These are phyloP conservation scores for Acacia crassicarpa DNA, from an alignment of 306 rosid species.

Conservation along the genomic window DNA sequence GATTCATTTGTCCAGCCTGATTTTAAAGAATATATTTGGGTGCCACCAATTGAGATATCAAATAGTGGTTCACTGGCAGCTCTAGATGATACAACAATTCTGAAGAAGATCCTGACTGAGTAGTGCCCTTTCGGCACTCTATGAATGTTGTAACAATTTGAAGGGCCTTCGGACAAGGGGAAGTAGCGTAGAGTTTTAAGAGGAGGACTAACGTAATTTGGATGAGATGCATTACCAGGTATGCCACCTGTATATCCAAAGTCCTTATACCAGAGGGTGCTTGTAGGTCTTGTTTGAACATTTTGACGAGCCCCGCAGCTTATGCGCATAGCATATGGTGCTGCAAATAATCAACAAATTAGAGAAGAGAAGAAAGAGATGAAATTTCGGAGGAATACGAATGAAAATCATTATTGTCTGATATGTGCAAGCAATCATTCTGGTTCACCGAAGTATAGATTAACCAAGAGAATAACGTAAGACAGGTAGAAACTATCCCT, in stretches of 20 bases:
- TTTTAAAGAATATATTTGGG: slow-evolving; percentile 73
- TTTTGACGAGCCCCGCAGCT: slow-evolving; percentile 87
- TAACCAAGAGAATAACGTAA: slow-evolving; percentile 5
- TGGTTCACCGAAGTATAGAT: slow-evolving; percentile 3
- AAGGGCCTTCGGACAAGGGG: slow-evolving; percentile 79
- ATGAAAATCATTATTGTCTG: slow-evolving; percentile 5
- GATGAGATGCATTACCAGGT: slow-evolving; percentile 65
- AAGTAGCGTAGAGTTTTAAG: slow-evolving; percentile 82
- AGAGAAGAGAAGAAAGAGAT: background rate
- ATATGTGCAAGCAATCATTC: slow-evolving; percentile 6
- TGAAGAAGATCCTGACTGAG: slow-evolving; percentile 83
- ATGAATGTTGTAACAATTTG: slow-evolving; percentile 75
- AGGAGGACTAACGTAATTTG: slow-evolving; percentile 77
- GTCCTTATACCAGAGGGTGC: slow-evolving; percentile 85
- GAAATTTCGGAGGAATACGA: slow-evolving; percentile 8
- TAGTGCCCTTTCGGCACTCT: slow-evolving; percentile 88
- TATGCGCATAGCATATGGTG: slow-evolving; percentile 82
- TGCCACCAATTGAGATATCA: slow-evolving; percentile 87
- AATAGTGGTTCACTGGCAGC: slow-evolving; percentile 73
- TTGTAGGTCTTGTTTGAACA: slow-evolving; percentile 70
- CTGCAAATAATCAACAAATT: slow-evolving; percentile 43
- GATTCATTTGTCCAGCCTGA: slow-evolving; percentile 90
- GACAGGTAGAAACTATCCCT: slow-evolving; percentile 13
- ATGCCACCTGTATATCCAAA: slow-evolving; percentile 91
- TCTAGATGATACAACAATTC: slow-evolving; percentile 50